Evolutionary conservation across 441 rosid genomes (phyloP).

Genomic region (Gossypium trilobum): DNA sequence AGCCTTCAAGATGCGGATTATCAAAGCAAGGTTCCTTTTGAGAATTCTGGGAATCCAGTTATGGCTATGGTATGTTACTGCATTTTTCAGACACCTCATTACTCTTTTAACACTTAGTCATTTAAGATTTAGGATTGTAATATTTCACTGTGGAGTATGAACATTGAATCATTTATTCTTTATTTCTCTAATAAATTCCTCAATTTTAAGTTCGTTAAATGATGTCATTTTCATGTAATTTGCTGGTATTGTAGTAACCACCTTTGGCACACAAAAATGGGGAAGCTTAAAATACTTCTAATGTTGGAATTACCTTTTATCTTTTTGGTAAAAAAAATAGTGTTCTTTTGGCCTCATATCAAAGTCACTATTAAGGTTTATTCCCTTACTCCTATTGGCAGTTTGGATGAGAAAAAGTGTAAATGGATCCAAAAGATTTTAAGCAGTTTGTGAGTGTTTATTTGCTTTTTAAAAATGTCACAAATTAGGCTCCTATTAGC

Average conservation of each 20-base stretch:
- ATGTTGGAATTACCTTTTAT: not conserved
- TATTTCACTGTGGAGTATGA: not conserved
- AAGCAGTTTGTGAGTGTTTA: not conserved
- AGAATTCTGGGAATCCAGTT: constrained; percentile 75
- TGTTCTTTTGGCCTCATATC: not conserved
- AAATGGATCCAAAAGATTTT: not conserved
- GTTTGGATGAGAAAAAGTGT: not conserved
- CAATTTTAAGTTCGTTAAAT: not conserved
- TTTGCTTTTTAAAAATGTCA: not conserved
- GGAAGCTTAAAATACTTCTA: not conserved
- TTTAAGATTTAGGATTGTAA: not conserved
- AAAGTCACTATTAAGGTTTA: not conserved
- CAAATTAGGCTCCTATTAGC: not conserved
- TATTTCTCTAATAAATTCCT: not conserved
- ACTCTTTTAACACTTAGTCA: not conserved
- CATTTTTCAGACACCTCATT: not conserved
- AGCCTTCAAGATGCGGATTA: constrained; percentile 39
- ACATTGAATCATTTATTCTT: not conserved
- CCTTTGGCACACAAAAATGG: not conserved
- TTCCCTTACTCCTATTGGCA: not conserved
- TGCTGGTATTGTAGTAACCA: not conserved
- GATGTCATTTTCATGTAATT: not conserved
- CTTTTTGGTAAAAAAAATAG: not conserved
- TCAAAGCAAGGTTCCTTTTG: constrained; percentile 67
- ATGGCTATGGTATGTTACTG: constrained; percentile 70